Evolutionary conservation across 768 basidiomycete genomes (phyloP), one percentile per base, ranked within the genome.

Genomic region (Macrocybe gigantea): DNA sequence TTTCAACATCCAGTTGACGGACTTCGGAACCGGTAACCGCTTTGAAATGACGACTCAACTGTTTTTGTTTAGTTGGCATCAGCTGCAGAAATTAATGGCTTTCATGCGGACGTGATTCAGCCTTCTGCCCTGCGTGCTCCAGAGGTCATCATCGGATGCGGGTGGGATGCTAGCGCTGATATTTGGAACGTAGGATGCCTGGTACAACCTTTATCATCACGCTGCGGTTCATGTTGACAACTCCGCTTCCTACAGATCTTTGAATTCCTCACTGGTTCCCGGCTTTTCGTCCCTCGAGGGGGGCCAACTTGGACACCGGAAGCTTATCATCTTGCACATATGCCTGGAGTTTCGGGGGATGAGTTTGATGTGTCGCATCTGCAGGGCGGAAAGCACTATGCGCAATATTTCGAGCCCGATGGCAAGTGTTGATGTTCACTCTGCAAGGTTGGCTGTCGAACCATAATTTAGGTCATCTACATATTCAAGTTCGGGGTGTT

Each of bases 121-220:
- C 59, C 59, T 4, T 32, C 36, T 30, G 59, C 59, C 3, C 50
- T 66, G 29, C 63, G 65, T 30, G 52, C 59, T 9, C 65, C 64
- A 9, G 64, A 67, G 47, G 54, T 63, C 15, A 57, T 64, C 22
- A 37, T 63, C 7, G 58, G 55, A 14, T 50, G 44, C 8, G 51
- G 47, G 7, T 65, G 61, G 53, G 52, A 51, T 13, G 56, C 59
- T 3, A 57, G 49, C 36, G 56, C 60, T 5, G 65, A 67, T 54
- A 59, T 67, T 31, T 67, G 65, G 65, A 60, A 60, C 40, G 42
- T 66, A 9, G 65, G 65, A 30, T 66, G 65, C 42, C 34, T 64
- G 22, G 63, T 61, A 40, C 5, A 35, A 11, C 40, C 42, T 36
- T 13, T 43, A 7, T 37, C 8, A 33, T 15, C 29, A n/a, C 44